Percentiles rank a stretch among this genome's conserved stretches.
Evolutionary conservation across 1,284 basidiomycete species (phyloP).

Genomic region (Apiotrichum mycotoxinovorans): DNA sequence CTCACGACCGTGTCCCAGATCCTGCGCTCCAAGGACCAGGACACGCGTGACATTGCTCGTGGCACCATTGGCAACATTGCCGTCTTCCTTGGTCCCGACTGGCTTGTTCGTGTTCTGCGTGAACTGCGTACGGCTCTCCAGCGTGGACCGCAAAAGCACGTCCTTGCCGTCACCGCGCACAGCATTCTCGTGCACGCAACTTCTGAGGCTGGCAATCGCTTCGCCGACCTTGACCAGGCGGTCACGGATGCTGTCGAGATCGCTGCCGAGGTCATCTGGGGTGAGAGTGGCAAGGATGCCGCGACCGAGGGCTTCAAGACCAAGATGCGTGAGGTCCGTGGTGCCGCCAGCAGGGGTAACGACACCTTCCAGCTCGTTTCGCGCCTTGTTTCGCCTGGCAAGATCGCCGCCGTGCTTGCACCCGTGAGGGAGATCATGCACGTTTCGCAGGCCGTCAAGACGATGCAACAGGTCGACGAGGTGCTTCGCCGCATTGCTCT

Average conservation of each 20-base stretch:
- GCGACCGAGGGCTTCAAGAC: conserved; percentile 89
- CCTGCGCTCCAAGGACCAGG: conserved; percentile 86
- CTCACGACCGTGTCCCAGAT: conserved; percentile 83
- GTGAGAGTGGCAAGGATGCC: conserved; percentile 86
- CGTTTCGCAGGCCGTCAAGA: conserved; percentile 74
- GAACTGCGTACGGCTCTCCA: conserved; percentile 78
- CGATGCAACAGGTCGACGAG: conserved; percentile 85
- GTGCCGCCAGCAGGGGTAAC: conserved; percentile 71
- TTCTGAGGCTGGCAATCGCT: conserved; percentile 54
- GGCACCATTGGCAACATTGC: conserved; percentile 82
- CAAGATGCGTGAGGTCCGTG: conserved; percentile 84
- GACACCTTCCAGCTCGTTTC: conserved; percentile 82
- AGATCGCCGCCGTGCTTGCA: conserved; percentile 70
- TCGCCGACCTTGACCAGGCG: conserved; percentile 69
- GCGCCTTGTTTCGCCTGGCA: conserved; percentile 66
- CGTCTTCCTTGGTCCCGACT: conserved; percentile 67
- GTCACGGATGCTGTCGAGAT: conserved; percentile 74
- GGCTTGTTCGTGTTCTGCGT: conserved; percentile 69
- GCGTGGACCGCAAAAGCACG: conserved; percentile 91
- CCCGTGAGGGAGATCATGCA: conserved; percentile 84
- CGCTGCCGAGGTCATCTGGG: conserved; percentile 90
- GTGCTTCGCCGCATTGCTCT: conserved; percentile 75
- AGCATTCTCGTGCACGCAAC: conserved; percentile 78
- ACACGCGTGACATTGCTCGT: conserved; percentile 82
- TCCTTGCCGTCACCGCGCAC: conserved; percentile 82